A percentile compares a stretch with the other conserved stretches of the same genome.
Evolutionary conservation across 495 filamentous ascomycete species (phyloP).

Genomic region (Hamigera avellanea): DNA sequence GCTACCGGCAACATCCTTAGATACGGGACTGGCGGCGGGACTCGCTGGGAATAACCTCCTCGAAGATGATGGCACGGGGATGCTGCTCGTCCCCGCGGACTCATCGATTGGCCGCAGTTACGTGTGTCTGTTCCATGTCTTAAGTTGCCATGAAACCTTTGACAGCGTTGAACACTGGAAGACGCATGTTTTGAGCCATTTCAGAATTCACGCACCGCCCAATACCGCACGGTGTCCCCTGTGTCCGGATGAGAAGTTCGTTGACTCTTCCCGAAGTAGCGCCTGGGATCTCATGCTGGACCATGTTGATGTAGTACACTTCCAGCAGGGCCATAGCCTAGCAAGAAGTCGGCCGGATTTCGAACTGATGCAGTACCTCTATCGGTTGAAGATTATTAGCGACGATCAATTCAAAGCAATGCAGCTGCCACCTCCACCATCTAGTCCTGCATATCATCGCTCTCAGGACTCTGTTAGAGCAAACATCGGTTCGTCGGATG

Average conservation of each 20-base stretch:
- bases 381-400: conserved; percentile 27
- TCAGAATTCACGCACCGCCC: conserved; percentile 27
- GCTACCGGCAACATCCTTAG: conserved; percentile 12
- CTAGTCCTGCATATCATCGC: conserved; percentile 33
- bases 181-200: conserved; percentile 32
- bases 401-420: conserved; percentile 35
- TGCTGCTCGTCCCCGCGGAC: conserved; percentile 12
- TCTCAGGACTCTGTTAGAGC: conserved; percentile 30
- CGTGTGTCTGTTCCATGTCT: conserved; percentile 32
- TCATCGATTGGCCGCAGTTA: conserved; percentile 9
- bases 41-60: conserved; percentile 6
- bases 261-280: conserved; percentile 12
- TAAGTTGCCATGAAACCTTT: conserved; percentile 32
- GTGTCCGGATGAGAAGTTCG: conserved; percentile 24
- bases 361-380: conserved; percentile 36
- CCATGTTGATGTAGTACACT: conserved; percentile 27
- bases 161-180: conserved; percentile 23
- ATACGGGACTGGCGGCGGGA: conserved; percentile 5
- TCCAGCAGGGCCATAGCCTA: conserved; percentile 26
- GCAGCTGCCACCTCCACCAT: conserved; percentile 30
- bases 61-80: conserved; percentile 14
- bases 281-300: conserved; percentile 31
- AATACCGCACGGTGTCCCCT: conserved; percentile 28
- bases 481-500: conserved; percentile 32
- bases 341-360: conserved; percentile 31